A percentile compares a stretch with the other conserved stretches of the same genome.
Conservation (phyloP, 2,329 filamentous ascomycete genomes). For the Apiospora saccharicola region DNA sequence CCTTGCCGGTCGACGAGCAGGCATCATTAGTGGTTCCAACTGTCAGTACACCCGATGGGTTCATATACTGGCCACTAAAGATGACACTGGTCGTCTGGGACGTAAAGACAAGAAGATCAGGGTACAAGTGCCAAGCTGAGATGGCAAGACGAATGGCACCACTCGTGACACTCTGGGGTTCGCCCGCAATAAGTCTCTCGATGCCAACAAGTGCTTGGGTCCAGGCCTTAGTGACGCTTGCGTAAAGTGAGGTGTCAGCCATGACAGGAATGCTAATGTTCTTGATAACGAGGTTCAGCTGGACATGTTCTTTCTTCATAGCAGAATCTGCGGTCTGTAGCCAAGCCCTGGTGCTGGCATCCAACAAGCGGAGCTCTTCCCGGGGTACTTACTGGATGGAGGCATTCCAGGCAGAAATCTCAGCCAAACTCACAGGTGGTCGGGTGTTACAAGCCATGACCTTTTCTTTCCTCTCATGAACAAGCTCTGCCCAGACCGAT, state of each 20-base stretch:
- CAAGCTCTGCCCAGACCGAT: constrained; percentile 43
- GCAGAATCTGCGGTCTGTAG: constrained; percentile 37
- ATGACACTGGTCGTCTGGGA: background rate
- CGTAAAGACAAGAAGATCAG: background rate
- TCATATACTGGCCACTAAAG: background rate
- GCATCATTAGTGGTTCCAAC: background rate
- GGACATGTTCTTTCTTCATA: constrained; percentile 34
- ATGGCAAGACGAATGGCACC: background rate
- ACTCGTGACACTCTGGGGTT: constrained; percentile 24
- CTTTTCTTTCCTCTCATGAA: constrained; percentile 23
- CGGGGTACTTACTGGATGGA: constrained; percentile 32
- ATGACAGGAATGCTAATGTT: background rate
- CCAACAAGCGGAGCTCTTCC: constrained; percentile 38
- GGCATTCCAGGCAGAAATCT: constrained; percentile 25
- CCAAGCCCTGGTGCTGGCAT: constrained; percentile 43
- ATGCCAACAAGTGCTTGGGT: constrained; percentile 29
- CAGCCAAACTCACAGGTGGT: background rate
- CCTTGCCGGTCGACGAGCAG: background rate
- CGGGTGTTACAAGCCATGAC: background rate
- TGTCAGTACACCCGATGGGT: background rate
- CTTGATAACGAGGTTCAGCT: constrained; percentile 36
- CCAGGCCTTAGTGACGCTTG: constrained; percentile 34
- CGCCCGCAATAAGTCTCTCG: constrained; percentile 33
- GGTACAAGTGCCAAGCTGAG: constrained; percentile 21
- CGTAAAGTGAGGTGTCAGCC: constrained; percentile 25